A percentile compares a stretch with the other conserved stretches of the same genome.
Evolutionary conservation across 257 asterid genomes (phyloP).

Genomic region (Lithospermum erythrorhizon): DNA sequence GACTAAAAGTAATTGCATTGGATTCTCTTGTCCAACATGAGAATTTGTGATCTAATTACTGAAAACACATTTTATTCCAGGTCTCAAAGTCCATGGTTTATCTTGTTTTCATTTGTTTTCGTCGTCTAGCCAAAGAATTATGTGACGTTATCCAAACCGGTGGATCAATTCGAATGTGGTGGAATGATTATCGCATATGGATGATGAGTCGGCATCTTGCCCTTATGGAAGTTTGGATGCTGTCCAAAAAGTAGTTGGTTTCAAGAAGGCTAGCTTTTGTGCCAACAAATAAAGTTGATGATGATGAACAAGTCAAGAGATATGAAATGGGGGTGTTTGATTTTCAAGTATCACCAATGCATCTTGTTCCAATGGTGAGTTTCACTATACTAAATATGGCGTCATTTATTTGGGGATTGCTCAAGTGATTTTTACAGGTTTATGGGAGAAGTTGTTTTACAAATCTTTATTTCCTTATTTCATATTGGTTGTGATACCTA

Average conservation of each 20-base stretch:
- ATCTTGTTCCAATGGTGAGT: slow-evolving; percentile 41
- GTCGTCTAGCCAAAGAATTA: slow-evolving; percentile 36
- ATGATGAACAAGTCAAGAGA: slow-evolving; percentile 33
- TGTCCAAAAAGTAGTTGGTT: slow-evolving; percentile 25
- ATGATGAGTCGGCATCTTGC: slow-evolving; percentile 46
- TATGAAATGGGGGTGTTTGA: slow-evolving; percentile 39
- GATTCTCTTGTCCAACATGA: no score
- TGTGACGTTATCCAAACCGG: slow-evolving; percentile 38
- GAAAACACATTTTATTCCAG: slow-evolving; percentile 18
- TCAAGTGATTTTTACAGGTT: slow-evolving; percentile 9
- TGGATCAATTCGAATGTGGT: slow-evolving; percentile 30
- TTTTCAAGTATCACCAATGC: slow-evolving; percentile 34
- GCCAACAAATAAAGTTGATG: slow-evolving; percentile 48
- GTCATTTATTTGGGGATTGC: slow-evolving; percentile 20
- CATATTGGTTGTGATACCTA: slow-evolving; percentile 34
- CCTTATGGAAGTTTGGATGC: slow-evolving; percentile 39
- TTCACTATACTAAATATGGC: slow-evolving; percentile 30
- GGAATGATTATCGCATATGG: slow-evolving; percentile 53
- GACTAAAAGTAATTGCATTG: no score
- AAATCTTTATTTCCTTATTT: slow-evolving; percentile 29
- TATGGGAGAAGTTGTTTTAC: slow-evolving; percentile 23
- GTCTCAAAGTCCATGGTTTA: slow-evolving; percentile 41
- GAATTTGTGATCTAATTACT: no score
- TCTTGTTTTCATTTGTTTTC: slow-evolving; percentile 29
- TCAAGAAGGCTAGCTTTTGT: slow-evolving; percentile 39